Base-by-base conservation (phyloP, 192 early-diverging fungal genomes). In the Ramicandelaber brevisporus region DNA sequence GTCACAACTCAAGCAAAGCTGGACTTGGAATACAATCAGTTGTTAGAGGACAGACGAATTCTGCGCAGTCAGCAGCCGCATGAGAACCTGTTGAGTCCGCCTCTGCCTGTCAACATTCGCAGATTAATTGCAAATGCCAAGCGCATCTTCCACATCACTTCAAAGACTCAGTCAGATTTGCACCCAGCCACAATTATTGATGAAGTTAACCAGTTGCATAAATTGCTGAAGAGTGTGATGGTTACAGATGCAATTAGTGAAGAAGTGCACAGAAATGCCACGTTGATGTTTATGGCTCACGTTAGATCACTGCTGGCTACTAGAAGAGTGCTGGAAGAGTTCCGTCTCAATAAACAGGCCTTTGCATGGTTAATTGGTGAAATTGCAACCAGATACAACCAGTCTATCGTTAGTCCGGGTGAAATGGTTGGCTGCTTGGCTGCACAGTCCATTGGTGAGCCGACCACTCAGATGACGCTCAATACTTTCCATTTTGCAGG, bases 401-500 rank as follows among this genome's bases (percentile, higher is more conserved):
- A 71, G 29, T 65, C 88, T 15, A 63, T 85, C 31, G 87, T 90
- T 17, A 73, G 81, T 35, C 78, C 86, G 1, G 84, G 88, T 21
- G 92, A 98, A 60, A 93, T 93, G 85, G 87, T 98, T 9, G 92
- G 92, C 20, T 82, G 79, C 8, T 60, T 98, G 36, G 88, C 92
- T 14, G 92, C 92, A 9, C 92, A 98, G 52, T 92, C 86, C 13
- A 95, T 98, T 54, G 92, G 92, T 51, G 92, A 98, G 53, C 92
- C 92, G 18, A 85, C 88, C 2, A 98, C 92, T 24, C 92, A 98
- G 47, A 98, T 98, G 92, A 98, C 92, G 19, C 53, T 98, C 28
- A 98, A 98, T 43, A 98, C 92, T 25, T 98, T 98, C 81, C 92
- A 98, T 66, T 78, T 78, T 54, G 92, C 92, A 33, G 92, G 92